Evolutionary conservation across 202 grass and related monocot genomes (phyloP).

Genomic region (Panicum hallii): DNA sequence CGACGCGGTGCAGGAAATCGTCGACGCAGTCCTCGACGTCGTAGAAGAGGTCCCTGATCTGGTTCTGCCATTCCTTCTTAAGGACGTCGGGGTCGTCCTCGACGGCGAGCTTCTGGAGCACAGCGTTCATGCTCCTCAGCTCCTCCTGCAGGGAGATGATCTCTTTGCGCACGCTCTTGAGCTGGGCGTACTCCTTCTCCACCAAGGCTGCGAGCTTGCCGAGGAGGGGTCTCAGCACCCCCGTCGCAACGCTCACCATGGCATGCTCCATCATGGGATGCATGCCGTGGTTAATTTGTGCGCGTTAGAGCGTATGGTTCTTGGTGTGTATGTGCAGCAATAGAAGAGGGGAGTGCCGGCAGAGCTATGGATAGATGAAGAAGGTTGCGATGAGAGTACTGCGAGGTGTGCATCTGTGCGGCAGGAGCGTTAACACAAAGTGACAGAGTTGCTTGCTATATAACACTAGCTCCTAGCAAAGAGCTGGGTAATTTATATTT

Average conservation of each 20-base stretch:
- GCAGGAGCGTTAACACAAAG: no score
- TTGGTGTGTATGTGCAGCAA: no score
- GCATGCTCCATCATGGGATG: background rate
- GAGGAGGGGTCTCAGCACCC: slow-evolving; percentile 28
- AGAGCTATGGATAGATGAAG: no score
- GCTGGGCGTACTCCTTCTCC: slow-evolving; percentile 11
- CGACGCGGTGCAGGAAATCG: background rate
- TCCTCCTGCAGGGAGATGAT: background rate
- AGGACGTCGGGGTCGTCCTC: background rate
- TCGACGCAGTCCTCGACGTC: no score
- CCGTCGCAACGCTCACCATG: slow-evolving; percentile 26
- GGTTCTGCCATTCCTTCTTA: background rate
- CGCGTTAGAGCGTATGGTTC: no score
- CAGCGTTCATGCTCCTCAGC: slow-evolving; percentile 6
- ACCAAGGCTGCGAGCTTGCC: slow-evolving; percentile 28
- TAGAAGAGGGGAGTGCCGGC: no score
- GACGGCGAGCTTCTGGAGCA: background rate
- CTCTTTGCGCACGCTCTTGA: slow-evolving; percentile 7
- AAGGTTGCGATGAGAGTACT: no score
- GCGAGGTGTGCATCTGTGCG: no score
- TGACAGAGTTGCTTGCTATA: no score
- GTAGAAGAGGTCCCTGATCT: background rate
- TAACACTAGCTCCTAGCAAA: no score
- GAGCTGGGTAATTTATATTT: no score
- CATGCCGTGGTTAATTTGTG: no score